Evolutionary conservation across 805 yeast species (phyloP).

Genomic region (Candida saitoana): DNA sequence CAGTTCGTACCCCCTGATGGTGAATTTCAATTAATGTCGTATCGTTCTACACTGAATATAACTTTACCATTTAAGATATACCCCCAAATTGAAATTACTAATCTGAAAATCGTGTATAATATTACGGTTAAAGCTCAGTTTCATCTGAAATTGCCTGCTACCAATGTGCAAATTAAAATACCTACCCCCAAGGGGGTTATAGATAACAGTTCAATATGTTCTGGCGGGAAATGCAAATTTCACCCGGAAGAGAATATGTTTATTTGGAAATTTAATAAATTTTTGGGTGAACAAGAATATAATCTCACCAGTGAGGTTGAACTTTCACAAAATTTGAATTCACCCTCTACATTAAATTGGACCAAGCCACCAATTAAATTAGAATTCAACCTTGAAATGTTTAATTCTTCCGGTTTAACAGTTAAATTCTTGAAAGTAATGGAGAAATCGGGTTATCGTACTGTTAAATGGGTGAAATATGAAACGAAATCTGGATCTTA

Average conservation of each 20-base stretch:
- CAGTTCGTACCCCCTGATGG: slow-evolving; percentile 87
- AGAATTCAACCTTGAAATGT: slow-evolving; percentile 67
- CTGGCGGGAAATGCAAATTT: slow-evolving; percentile 74
- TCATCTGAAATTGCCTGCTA: slow-evolving; percentile 55
- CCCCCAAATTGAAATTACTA: slow-evolving; percentile 49
- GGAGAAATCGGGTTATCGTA: slow-evolving; percentile 56
- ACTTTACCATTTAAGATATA: slow-evolving; percentile 67
- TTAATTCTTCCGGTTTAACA: slow-evolving; percentile 69
- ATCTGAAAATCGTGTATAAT: slow-evolving; percentile 48
- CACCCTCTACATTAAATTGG: slow-evolving; percentile 39
- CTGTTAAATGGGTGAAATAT: slow-evolving; percentile 88
- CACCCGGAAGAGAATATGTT: slow-evolving; percentile 61
- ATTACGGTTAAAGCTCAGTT: slow-evolving; percentile 61
- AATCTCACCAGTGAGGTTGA: slow-evolving; percentile 50
- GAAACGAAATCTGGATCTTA: slow-evolving; percentile 72
- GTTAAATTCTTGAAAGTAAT: slow-evolving; percentile 67
- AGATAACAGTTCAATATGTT: slow-evolving; percentile 29
- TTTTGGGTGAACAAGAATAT: slow-evolving; percentile 63
- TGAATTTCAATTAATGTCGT: slow-evolving; percentile 75
- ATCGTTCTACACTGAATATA: slow-evolving; percentile 46
- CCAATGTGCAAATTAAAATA: slow-evolving; percentile 57
- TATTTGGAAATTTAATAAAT: slow-evolving; percentile 67
- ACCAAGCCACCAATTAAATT: slow-evolving; percentile 71
- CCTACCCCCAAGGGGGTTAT: slow-evolving; percentile 57
- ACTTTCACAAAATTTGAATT: slow-evolving; percentile 28